phyloP scores from a whole-genome alignment of 1,284 basidiomycete species.

The Sporisorium scitamineum region DNA sequence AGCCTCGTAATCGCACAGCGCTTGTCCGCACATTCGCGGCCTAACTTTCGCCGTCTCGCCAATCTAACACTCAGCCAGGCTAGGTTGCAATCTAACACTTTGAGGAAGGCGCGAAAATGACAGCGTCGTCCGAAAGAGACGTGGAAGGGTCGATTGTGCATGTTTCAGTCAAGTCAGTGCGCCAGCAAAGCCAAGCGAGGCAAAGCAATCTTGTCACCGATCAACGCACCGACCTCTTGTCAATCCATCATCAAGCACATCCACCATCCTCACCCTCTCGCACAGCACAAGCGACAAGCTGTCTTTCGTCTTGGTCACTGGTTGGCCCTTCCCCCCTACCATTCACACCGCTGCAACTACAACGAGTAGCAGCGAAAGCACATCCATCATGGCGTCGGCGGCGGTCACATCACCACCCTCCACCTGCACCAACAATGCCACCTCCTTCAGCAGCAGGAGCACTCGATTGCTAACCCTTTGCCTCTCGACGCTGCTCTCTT shows the following conservation, averaged over 20 bases:
- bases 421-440: constrained; percentile 7
- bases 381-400: background rate
- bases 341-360: background rate
- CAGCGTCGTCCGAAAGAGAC: background rate
- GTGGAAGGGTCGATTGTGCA: background rate
- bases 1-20: constrained; percentile 6
- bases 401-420: background rate
- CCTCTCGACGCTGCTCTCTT: constrained; percentile 12
- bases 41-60: background rate
- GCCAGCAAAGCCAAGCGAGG: constrained; percentile 1
- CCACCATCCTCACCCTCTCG: background rate
- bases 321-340: background rate
- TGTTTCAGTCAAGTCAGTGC: background rate
- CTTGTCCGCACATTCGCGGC: background rate
- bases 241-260: background rate
- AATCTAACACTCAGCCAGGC: background rate
- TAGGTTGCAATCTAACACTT: background rate
- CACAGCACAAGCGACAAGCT: background rate
- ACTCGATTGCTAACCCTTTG: background rate
- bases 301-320: background rate
- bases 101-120: background rate
- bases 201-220: background rate
- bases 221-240: background rate
- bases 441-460: background rate
- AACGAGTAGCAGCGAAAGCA: background rate